These are phyloP conservation scores for Piromyces finnis DNA, from an alignment of 192 early-diverging fungal species.

Conservation along the genomic window DNA sequence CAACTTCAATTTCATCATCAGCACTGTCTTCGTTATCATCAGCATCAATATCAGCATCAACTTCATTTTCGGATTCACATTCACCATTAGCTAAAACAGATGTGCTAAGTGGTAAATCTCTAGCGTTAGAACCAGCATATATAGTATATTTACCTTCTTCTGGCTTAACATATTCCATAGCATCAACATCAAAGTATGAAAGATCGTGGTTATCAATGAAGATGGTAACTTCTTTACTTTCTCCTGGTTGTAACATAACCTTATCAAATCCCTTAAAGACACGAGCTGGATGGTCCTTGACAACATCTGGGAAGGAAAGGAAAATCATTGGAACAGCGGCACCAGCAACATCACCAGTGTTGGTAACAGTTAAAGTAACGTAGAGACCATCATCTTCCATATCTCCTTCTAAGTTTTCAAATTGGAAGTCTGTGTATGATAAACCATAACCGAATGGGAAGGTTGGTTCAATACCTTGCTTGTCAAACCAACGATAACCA, in stretches of 20 bases:
- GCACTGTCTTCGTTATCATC: too few relatives aligned
- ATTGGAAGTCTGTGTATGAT: slow-evolving; percentile 40
- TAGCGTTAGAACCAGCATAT: slow-evolving; percentile 23
- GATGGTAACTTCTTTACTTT: slow-evolving; percentile 14
- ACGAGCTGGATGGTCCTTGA: slow-evolving; percentile 8
- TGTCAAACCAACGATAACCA: too few relatives aligned
- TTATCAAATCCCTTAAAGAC: slow-evolving; percentile 31
- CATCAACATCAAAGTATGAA: slow-evolving; percentile 14
- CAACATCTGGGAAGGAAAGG: too few relatives aligned
- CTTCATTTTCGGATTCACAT: too few relatives aligned
- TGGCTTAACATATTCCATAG: slow-evolving; percentile 17
- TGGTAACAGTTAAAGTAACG: not conserved
- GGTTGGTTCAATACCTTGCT: slow-evolving; percentile 15
- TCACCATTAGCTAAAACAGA: too few relatives aligned
- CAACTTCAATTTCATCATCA: too few relatives aligned
- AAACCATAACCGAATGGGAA: slow-evolving; percentile 36
- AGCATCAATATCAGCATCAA: too few relatives aligned
- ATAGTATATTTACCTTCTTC: slow-evolving; percentile 20
- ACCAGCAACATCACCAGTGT: too few relatives aligned
- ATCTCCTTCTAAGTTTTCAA: slow-evolving; percentile 8
- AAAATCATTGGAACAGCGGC: too few relatives aligned
- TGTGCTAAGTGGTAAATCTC: slow-evolving; percentile 9
- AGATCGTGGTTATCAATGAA: too few relatives aligned
- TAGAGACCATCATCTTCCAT: not conserved
- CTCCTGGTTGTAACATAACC: slow-evolving; percentile 12